phyloP scores from a whole-genome alignment of 2,329 filamentous ascomycete genomes.

The Xylaria sp. region DNA sequence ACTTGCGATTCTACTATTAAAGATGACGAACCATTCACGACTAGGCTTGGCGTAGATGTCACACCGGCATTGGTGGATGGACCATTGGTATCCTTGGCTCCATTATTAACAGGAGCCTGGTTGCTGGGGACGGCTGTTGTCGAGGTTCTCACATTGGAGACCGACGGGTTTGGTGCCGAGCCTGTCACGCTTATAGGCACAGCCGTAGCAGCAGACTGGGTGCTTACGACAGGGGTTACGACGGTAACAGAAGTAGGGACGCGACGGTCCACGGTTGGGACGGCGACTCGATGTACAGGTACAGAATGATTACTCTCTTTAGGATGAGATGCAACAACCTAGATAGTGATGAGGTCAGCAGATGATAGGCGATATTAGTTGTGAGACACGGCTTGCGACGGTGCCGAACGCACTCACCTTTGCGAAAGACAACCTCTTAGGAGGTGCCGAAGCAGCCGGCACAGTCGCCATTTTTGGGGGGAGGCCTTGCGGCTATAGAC shows the following conservation, averaged over 20 bases:
- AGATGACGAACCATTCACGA: slow-evolving; percentile 62
- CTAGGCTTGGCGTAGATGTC: slow-evolving; percentile 53
- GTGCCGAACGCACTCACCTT: slow-evolving; percentile 42
- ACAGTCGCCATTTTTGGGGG: slow-evolving; percentile 43
- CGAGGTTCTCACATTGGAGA: slow-evolving; percentile 33
- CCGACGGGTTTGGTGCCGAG: slow-evolving; percentile 37
- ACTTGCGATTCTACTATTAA: slow-evolving; percentile 50
- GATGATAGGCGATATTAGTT: slow-evolving; percentile 6
- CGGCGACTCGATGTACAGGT: slow-evolving; percentile 46
- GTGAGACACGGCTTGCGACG: neutral
- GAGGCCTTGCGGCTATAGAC: slow-evolving; percentile 13
- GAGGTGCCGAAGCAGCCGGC: slow-evolving; percentile 44
- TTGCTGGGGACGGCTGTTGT: slow-evolving; percentile 21
- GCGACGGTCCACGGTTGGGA: slow-evolving; percentile 47
- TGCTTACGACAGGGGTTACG: slow-evolving; percentile 33
- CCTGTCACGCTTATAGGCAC: slow-evolving; percentile 35
- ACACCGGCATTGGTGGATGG: slow-evolving; percentile 38
- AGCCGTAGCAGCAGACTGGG: slow-evolving; percentile 37
- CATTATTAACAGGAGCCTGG: slow-evolving; percentile 35
- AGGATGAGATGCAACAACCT: slow-evolving; percentile 49
- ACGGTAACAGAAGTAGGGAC: slow-evolving; percentile 38
- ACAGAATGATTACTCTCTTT: slow-evolving; percentile 44
- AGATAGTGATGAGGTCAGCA: slow-evolving; percentile 19
- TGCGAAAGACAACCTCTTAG: slow-evolving; percentile 49
- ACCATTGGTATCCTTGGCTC: slow-evolving; percentile 39